phyloP scores from a whole-genome alignment of 2,329 filamentous ascomycete genomes.

The Taxawa tesnikishii region DNA sequence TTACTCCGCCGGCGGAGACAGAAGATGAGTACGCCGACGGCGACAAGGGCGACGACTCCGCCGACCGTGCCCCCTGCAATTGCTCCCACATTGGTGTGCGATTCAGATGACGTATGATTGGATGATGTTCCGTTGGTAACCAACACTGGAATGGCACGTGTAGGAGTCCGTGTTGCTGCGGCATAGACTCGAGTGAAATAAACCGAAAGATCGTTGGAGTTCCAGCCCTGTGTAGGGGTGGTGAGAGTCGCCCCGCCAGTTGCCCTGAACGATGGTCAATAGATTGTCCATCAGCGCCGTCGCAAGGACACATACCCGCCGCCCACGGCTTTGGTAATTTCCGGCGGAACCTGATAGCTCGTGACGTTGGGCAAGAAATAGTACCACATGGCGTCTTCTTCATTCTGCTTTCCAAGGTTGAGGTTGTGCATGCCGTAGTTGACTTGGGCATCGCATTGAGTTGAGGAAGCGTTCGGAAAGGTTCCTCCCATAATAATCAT shows the following conservation, averaged over 20 bases:
- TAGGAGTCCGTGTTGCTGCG: slow-evolving; percentile 36
- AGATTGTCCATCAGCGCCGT: not conserved
- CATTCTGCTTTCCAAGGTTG: slow-evolving; percentile 35
- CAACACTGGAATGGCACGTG: slow-evolving; percentile 26
- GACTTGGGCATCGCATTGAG: slow-evolving; percentile 31
- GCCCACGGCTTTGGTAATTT: slow-evolving; percentile 35
- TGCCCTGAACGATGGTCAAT: slow-evolving; percentile 18
- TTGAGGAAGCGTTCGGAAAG: slow-evolving; percentile 39
- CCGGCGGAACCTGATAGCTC: slow-evolving; percentile 36
- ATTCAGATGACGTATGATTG: slow-evolving; percentile 1
- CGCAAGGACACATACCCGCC: slow-evolving; percentile 23
- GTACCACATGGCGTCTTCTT: slow-evolving; percentile 32
- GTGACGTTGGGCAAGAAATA: slow-evolving; percentile 34
- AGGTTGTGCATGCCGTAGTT: slow-evolving; percentile 40
- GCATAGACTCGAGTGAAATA: slow-evolving; percentile 41
- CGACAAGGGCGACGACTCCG: slow-evolving; percentile 20
- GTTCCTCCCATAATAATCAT: slow-evolving; percentile 53
- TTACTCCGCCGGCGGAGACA: not conserved
- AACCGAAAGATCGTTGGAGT: slow-evolving; percentile 37
- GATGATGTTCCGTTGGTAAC: slow-evolving; percentile 12
- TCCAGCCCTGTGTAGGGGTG: slow-evolving; percentile 38
- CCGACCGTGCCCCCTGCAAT: slow-evolving; percentile 29
- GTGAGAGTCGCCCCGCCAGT: slow-evolving; percentile 43
- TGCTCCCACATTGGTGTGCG: slow-evolving; percentile 18
- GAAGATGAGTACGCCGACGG: not conserved